A percentile compares a stretch with the other conserved stretches of the same genome.
Conservation (phyloP, 768 basidiomycete species). For the Leucocoprinus sp. region DNA sequence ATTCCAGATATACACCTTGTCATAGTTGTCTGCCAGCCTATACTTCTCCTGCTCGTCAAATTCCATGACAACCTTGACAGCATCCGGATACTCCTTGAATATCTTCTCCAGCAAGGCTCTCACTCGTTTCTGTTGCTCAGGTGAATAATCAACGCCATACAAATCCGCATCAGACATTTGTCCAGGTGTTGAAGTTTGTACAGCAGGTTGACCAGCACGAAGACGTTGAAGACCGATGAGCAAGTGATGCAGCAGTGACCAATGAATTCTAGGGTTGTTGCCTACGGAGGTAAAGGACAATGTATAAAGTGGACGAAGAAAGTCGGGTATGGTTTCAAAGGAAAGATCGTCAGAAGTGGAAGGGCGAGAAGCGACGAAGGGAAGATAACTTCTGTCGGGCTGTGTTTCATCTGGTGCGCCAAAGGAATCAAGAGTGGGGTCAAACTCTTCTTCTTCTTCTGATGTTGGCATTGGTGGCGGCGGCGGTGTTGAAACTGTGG, state of each 20-base stretch:
- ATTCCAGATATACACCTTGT: conserved; percentile 11
- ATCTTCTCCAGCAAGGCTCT: conserved; percentile 35
- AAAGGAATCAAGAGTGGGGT: no score
- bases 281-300: background rate
- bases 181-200: background rate
- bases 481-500: background rate
- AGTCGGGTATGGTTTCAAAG: background rate
- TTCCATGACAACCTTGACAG: conserved; percentile 24
- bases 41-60: conserved; percentile 25
- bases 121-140: background rate
- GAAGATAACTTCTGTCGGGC: no score
- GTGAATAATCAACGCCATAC: background rate
- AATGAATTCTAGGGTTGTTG: background rate
- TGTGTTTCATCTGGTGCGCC: no score
- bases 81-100: conserved; percentile 41
- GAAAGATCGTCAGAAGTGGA: background rate
- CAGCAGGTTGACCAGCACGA: conserved; percentile 7
- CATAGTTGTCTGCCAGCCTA: conserved; percentile 11
- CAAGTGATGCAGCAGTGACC: conserved; percentile 2
- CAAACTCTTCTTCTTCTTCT: no score
- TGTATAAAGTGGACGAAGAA: conserved; percentile 1
- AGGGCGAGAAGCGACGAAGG: no score
- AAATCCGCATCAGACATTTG: background rate
- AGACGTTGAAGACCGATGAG: conserved; percentile 6
- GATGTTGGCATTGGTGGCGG: background rate